These are phyloP conservation scores for Fusarium verrucosum DNA, from an alignment of 2,329 filamentous ascomycete genomes.

Conservation along the genomic window DNA sequence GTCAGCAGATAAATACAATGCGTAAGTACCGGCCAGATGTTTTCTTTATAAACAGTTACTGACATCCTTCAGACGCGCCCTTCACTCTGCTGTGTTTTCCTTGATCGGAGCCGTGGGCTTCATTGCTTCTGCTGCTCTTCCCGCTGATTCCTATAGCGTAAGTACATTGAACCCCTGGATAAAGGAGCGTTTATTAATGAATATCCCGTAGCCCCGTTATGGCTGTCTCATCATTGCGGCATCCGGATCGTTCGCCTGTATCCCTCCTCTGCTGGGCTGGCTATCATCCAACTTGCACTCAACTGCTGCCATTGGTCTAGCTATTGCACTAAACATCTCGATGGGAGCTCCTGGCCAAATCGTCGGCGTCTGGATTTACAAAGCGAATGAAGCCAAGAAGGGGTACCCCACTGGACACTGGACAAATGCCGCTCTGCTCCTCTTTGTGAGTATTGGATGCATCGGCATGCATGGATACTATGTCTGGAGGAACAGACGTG, in stretches of 20 bases:
- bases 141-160: slow-evolving; percentile 60
- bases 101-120: slow-evolving; percentile 59
- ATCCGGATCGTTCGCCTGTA: slow-evolving; percentile 70
- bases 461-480: slow-evolving; percentile 64
- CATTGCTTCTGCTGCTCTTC: slow-evolving; percentile 68
- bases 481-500: slow-evolving; percentile 52
- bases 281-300: slow-evolving; percentile 71
- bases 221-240: slow-evolving; percentile 72
- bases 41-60: rapidly evolving
- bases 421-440: slow-evolving; percentile 67
- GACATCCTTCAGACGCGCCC: slow-evolving; percentile 42
- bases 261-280: slow-evolving; percentile 73
- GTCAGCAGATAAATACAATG: slow-evolving; percentile 68
- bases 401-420: slow-evolving; percentile 76
- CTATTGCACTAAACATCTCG: slow-evolving; percentile 73
- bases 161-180: neutral
- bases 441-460: slow-evolving; percentile 66
- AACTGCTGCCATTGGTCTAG: slow-evolving; percentile 69
- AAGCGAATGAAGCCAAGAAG: slow-evolving; percentile 63
- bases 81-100: slow-evolving; percentile 53
- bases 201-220: slow-evolving; percentile 58
- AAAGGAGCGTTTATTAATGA: neutral
- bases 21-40: slow-evolving; percentile 28
- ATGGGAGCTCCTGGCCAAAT: slow-evolving; percentile 74
- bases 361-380: slow-evolving; percentile 77